These are phyloP conservation scores for Populus hybrid DNA, from an alignment of 441 rosid genomes.

Conservation along the genomic window DNA sequence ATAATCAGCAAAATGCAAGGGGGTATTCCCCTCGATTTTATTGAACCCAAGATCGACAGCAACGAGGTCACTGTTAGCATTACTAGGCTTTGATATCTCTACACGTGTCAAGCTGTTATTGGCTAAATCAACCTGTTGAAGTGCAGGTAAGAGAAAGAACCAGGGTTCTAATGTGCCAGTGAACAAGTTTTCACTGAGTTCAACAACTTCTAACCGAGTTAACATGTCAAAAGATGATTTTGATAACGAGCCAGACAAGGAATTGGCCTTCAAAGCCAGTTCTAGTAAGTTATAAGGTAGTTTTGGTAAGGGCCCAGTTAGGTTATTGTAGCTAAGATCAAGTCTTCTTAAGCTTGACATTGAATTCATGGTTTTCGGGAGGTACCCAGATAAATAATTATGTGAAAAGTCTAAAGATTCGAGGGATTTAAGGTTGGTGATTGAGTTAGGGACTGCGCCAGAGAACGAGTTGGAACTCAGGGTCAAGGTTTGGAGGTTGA, in stretches of 20 bases:
- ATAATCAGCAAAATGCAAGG: slow-evolving; percentile 48
- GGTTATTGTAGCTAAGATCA: slow-evolving; percentile 72
- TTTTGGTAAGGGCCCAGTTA: slow-evolving; percentile 59
- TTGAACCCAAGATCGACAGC: slow-evolving; percentile 79
- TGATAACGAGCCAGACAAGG: slow-evolving; percentile 50
- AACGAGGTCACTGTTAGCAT: slow-evolving; percentile 44
- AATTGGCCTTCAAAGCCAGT: slow-evolving; percentile 62
- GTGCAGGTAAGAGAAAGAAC: slow-evolving; percentile 65
- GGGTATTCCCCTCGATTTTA: slow-evolving; percentile 45
- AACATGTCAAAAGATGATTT: slow-evolving; percentile 49
- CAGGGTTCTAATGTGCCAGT: slow-evolving; percentile 60
- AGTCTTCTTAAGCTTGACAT: slow-evolving; percentile 47
- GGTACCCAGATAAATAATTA: slow-evolving; percentile 55
- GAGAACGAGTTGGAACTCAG: slow-evolving; percentile 74
- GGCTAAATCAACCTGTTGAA: slow-evolving; percentile 73
- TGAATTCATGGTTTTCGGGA: slow-evolving; percentile 41
- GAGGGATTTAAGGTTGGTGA: slow-evolving; percentile 42
- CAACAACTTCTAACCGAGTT: slow-evolving; percentile 61
- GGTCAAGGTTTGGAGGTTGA: slow-evolving; percentile 40
- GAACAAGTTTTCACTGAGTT: slow-evolving; percentile 73
- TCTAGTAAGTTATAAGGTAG: slow-evolving; percentile 52
- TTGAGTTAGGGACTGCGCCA: slow-evolving; percentile 45
- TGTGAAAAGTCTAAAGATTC: slow-evolving; percentile 54
- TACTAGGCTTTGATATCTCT: slow-evolving; percentile 39
- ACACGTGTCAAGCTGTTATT: slow-evolving; percentile 57